Percentiles rank a stretch among this genome's conserved stretches.
phyloP scores from a whole-genome alignment of 805 yeast species.

The Teunomyces kruisii region DNA sequence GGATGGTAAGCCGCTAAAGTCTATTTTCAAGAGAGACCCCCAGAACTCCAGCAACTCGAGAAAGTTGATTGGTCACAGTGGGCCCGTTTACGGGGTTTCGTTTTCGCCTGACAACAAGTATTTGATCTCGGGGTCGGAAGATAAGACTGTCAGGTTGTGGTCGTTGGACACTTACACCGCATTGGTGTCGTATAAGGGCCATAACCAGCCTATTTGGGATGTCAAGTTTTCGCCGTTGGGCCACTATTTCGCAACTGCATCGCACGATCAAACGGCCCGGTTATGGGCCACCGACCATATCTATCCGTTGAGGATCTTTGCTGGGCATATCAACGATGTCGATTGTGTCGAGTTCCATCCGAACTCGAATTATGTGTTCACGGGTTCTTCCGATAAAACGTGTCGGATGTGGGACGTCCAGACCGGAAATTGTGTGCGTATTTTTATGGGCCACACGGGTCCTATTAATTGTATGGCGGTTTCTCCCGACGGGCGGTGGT shows the following conservation, averaged over 20 bases:
- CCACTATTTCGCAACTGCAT: conserved; percentile 96
- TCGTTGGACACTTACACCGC: conserved; percentile 87
- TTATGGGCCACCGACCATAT: conserved; percentile 98
- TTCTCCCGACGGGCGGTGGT: conserved; percentile 96
- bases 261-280: conserved; percentile 96
- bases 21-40: conserved; percentile 56
- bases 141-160: conserved; percentile 91
- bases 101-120: conserved; percentile 89
- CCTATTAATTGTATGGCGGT: conserved; percentile 83
- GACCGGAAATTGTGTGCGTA: conserved; percentile 84
- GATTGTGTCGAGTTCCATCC: conserved; percentile 96
- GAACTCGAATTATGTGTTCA: conserved; percentile 88
- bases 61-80: conserved; percentile 86
- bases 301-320: conserved; percentile 91
- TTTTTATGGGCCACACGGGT: conserved; percentile 91
- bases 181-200: conserved; percentile 93
- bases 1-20: conserved; percentile 81
- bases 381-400: conserved; percentile 94
- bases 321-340: conserved; percentile 96
- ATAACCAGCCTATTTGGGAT: conserved; percentile 96
- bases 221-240: conserved; percentile 93
- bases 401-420: conserved; percentile 98
- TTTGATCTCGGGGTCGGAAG: conserved; percentile 82
- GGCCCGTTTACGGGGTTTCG: conserved; percentile 86
- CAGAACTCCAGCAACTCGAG: conserved; percentile 48